Base-by-base conservation (phyloP, 306 rosid genomes). In the Corylus heterophylla region DNA sequence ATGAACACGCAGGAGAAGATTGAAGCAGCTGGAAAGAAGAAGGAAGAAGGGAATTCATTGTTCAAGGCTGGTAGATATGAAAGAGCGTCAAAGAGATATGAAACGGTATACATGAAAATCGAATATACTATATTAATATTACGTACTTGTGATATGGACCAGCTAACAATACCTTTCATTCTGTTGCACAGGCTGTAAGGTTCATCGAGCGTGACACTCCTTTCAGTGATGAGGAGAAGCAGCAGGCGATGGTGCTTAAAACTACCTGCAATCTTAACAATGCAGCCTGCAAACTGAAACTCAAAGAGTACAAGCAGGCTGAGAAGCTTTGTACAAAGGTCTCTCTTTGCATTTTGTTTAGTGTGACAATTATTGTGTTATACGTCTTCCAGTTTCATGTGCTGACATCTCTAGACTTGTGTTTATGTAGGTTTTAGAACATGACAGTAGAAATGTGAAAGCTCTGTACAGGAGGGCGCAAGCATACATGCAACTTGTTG, bases 231-330 rank as follows among this genome's bases (percentile, higher is more conserved):
- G 97, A 90, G 54, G 96, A 90, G 88, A 91, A 90, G 75, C 90
- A 86, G 78, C 82, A 81, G 83, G 87, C 92, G 0, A 94, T 86
- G 88, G 80, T 83, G 12, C 82, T 94, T 82, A 92, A 92, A 81
- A 87, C 89, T 67, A 91, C 91, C 16, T 92, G 95, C 89, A 91
- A 91, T 82, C 87, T 92, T 54, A 94, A 94, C 87, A 81, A 90
- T 69, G 97, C 93, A 12, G 97, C 97, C 27, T 92, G 92, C 88
- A 85, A 89, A 6, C 45, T 42, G 45, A 42, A 42, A 42, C 45
- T 42, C 7, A 6, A 6, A 42, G 45, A 42, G 8, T 42, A 42
- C 45, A 42, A 42, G 8, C 45, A 42, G 45, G 45, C 45, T 42
- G 45, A 42, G 45, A 42, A 42, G 45, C 45, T 42, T 42, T 42